Conservation (phyloP, 441 rosid species). For the Hura crepitans region DNA sequence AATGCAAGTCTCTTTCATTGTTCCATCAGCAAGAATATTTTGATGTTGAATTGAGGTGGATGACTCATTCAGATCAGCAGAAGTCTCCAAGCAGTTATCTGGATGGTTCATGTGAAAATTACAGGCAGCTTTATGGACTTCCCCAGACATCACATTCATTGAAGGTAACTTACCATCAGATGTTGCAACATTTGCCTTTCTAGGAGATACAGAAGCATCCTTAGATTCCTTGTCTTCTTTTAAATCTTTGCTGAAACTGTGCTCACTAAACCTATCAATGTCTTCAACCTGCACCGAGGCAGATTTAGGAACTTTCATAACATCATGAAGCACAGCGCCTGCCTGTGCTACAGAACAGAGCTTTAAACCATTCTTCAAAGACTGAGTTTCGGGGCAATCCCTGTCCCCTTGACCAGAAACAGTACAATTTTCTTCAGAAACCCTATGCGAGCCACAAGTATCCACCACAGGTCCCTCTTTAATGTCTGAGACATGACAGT, state of each 20-base stretch:
- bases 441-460: constrained; percentile 29
- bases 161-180: constrained; percentile 31
- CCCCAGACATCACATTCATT: constrained; percentile 15
- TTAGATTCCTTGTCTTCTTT: constrained; percentile 20
- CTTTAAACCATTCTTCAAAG: constrained; percentile 34
- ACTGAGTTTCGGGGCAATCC: constrained; percentile 26
- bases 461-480: constrained; percentile 21
- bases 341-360: constrained; percentile 28
- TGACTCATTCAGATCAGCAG: constrained; percentile 23
- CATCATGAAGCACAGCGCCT: constrained; percentile 22
- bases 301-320: constrained; percentile 23
- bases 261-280: constrained; percentile 22
- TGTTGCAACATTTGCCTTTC: constrained; percentile 21
- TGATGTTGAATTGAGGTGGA: constrained; percentile 31
- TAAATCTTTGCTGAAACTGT: constrained; percentile 25
- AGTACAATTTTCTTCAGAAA: constrained; percentile 27
- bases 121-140: constrained; percentile 22
- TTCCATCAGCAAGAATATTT: constrained; percentile 30
- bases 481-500: constrained; percentile 17
- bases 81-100: constrained; percentile 28
- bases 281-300: constrained; percentile 31
- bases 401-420: constrained; percentile 27
- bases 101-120: constrained; percentile 24
- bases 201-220: constrained; percentile 25
- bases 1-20: constrained; percentile 31